Evolutionary conservation across 768 basidiomycete genomes (phyloP).

Genomic region (Lentinula edodes): DNA sequence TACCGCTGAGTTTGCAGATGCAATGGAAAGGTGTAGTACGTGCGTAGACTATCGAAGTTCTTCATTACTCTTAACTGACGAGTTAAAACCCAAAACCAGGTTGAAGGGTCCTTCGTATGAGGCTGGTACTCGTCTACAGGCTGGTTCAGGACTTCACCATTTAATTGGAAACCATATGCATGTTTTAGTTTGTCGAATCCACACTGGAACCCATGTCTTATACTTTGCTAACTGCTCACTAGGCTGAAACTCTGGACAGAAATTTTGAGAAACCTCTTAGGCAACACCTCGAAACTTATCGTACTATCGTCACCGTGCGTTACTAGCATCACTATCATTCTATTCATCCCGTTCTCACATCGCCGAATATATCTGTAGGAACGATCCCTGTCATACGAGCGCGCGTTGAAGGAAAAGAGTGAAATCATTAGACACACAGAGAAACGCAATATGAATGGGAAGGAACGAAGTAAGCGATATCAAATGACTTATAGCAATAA

Average conservation of each 20-base stretch:
- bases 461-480: slow-evolving; percentile 68
- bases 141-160: slow-evolving; percentile 84
- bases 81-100: slow-evolving; percentile 25
- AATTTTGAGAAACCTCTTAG: slow-evolving; percentile 86
- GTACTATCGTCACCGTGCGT: slow-evolving; percentile 59
- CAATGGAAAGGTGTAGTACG: slow-evolving; percentile 82
- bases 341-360: neutral
- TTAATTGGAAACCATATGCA: slow-evolving; percentile 92
- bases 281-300: slow-evolving; percentile 81
- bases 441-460: slow-evolving; percentile 75
- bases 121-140: slow-evolving; percentile 75
- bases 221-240: slow-evolving; percentile 8
- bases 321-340: slow-evolving; percentile 9
- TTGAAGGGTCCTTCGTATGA: slow-evolving; percentile 79
- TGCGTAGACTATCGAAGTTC: slow-evolving; percentile 26
- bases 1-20: slow-evolving; percentile 80
- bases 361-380: slow-evolving; percentile 44
- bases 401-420: slow-evolving; percentile 76
- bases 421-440: slow-evolving; percentile 82
- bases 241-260: slow-evolving; percentile 84
- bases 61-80: neutral
- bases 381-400: slow-evolving; percentile 81
- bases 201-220: neutral
- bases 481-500: neutral
- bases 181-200: slow-evolving; percentile 58